Evolutionary conservation across 805 yeast genomes (phyloP), one percentile per base, ranked within the genome.

Genomic region (Kluyveromyces starmeri): DNA sequence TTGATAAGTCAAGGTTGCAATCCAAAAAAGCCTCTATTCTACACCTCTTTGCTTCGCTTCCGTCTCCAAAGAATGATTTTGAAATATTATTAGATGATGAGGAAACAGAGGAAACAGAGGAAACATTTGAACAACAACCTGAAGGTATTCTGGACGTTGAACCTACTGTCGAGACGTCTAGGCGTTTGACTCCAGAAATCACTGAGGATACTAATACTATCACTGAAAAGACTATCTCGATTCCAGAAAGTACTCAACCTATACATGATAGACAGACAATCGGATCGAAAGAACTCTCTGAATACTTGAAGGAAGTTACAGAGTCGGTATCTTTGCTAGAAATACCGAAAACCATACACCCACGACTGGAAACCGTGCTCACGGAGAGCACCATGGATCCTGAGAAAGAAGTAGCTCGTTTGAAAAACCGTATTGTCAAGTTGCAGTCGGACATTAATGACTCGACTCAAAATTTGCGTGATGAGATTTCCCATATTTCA

Each of bases 61-160:
- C 73, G 1, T 36, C 45, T n/a, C 70, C 73, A 0, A 58, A 56
- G 39, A 69, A 71, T 40, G 72, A 70, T 32, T 70, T 65, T 41
- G 73, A 70, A 37, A 51, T 70, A 7, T 44, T 53, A 1, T 40
- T 55, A 3, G 57, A 55, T 18, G 64, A 58, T 4, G 64, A 58
- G 3, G 58, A 48, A 10, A 54, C 6, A 10, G n/a, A 23, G n/a
- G n/a, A n/a, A n/a, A n/a, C n/a, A n/a, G n/a, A n/a, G n/a, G n/a
- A n/a, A n/a, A n/a, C n/a, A n/a, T n/a, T n/a, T n/a, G n/a, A n/a
- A n/a, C n/a, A n/a, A n/a, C n/a, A n/a, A n/a, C n/a, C n/a, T 35
- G 21, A 28, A 15, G 41, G 35, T 7, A 4, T n/a, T 3, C 27
- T 13, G 13, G 27, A 7, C 9, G n/a, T 25, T 25, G 6, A 25